Evolutionary conservation across 176 grass and related monocot species (phyloP).

Genomic region (Poa pratensis): DNA sequence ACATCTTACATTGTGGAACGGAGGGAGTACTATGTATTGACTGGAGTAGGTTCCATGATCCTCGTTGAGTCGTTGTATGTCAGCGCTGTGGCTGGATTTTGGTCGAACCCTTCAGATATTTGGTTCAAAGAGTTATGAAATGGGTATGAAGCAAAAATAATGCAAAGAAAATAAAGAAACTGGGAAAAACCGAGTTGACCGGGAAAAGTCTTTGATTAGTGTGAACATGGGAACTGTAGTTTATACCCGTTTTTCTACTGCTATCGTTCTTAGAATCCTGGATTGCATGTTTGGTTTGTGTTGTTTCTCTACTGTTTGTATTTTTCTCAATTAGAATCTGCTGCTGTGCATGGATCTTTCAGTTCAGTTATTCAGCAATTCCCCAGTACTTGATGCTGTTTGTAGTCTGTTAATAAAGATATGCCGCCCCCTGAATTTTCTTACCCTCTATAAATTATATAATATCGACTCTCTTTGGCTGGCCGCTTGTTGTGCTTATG

Average conservation of each 20-base stretch:
- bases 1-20: too few relatives aligned
- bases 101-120: background rate
- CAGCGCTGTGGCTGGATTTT: conserved; percentile 2
- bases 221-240: background rate
- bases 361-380: conserved; percentile 30
- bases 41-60: background rate
- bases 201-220: background rate
- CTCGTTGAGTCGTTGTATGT: background rate
- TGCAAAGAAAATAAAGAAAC: conserved; percentile 1
- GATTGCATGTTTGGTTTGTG: background rate
- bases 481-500: background rate
- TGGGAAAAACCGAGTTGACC: background rate
- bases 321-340: conserved; percentile 17
- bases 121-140: conserved; percentile 4
- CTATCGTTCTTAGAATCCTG: background rate
- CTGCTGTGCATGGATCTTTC: background rate
- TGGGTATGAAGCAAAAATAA: conserved; percentile 1
- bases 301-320: conserved; percentile 15
- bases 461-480: background rate
- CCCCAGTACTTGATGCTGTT: conserved; percentile 4
- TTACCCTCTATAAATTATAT: background rate
- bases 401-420: background rate
- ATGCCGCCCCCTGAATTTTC: background rate
- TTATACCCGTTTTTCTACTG: background rate
- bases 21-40: background rate